phyloP scores from a whole-genome alignment of 2,329 filamentous ascomycete genomes.

The Aureobasidium mangrovei region DNA sequence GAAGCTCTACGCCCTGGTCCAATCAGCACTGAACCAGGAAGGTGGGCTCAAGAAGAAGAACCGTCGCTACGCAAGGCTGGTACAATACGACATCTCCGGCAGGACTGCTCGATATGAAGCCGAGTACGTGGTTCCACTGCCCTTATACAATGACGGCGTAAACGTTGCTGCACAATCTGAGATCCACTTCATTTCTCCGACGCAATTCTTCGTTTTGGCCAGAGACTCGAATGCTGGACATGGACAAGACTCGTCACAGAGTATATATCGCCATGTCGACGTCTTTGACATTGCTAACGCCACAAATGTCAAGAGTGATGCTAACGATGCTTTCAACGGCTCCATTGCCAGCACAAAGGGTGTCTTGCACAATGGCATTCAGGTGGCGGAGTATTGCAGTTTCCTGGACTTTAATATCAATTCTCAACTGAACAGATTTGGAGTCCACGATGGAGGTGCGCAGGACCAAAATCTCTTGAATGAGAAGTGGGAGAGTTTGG shows the following conservation, averaged over 20 bases:
- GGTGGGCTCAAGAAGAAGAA: slow-evolving; percentile 48
- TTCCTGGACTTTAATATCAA: slow-evolving; percentile 64
- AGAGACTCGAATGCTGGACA: slow-evolving; percentile 55
- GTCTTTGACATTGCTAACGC: slow-evolving; percentile 55
- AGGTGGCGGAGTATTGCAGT: slow-evolving; percentile 52
- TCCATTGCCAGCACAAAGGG: slow-evolving; percentile 43
- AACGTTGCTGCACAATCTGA: slow-evolving; percentile 59
- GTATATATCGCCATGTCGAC: slow-evolving; percentile 58
- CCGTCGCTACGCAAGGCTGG: slow-evolving; percentile 50
- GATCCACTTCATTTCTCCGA: slow-evolving; percentile 53
- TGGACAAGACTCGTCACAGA: slow-evolving; percentile 44
- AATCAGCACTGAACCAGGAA: slow-evolving; percentile 56
- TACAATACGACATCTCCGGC: slow-evolving; percentile 53
- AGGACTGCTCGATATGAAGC: slow-evolving; percentile 39
- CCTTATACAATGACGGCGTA: slow-evolving; percentile 46
- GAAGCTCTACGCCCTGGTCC: slow-evolving; percentile 55
- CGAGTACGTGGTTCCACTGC: slow-evolving; percentile 60
- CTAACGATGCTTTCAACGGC: slow-evolving; percentile 27
- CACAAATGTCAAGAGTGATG: slow-evolving; percentile 49
- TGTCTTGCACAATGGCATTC: slow-evolving; percentile 45
- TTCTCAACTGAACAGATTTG: slow-evolving; percentile 54
- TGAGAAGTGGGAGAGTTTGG: slow-evolving; percentile 69
- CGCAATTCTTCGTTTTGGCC: slow-evolving; percentile 58
- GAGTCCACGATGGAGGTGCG: slow-evolving; percentile 57
- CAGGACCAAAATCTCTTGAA: slow-evolving; percentile 54